A percentile compares a stretch with the other conserved stretches of the same genome.
These are phyloP conservation scores for Tolypocladium endophyticum DNA, from an alignment of 2,329 filamentous ascomycete species.

Conservation along the genomic window DNA sequence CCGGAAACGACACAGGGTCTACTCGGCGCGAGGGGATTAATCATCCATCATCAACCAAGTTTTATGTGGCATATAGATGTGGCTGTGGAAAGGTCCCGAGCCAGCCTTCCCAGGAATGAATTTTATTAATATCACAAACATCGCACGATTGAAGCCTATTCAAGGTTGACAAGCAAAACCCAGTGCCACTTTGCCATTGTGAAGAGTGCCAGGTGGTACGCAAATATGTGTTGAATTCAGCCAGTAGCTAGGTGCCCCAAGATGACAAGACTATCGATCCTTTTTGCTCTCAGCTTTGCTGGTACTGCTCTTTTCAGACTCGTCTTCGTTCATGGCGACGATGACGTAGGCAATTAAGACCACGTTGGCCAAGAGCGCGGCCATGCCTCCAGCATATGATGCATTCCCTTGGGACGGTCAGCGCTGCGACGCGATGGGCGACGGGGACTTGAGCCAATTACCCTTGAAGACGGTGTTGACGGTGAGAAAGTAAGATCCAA, in stretches of 20 bases:
- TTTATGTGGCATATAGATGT: constrained; percentile 10
- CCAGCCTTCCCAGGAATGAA: constrained; percentile 1
- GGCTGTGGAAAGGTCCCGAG: constrained; percentile 2
- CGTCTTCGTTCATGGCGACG: constrained; percentile 83
- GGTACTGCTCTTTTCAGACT: constrained; percentile 35
- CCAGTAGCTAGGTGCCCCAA: neutral
- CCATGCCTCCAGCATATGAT: constrained; percentile 74
- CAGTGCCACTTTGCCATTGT: neutral
- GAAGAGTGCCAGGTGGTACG: too few species aligned
- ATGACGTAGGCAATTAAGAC: constrained; percentile 85
- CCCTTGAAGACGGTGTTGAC: constrained; percentile 69
- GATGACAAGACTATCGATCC: constrained; percentile 22
- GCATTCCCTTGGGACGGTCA: constrained; percentile 56
- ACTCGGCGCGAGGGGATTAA: constrained; percentile 5
- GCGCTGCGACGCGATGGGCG: constrained; percentile 1
- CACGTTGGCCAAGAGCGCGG: constrained; percentile 83
- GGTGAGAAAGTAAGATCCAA: constrained; percentile 80
- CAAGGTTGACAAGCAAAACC: neutral
- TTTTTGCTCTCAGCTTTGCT: constrained; percentile 38
- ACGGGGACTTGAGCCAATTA: constrained; percentile 24
- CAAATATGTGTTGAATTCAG: neutral
- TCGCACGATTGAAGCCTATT: neutral
- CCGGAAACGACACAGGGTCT: neutral
- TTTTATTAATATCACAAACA: constrained; percentile 7
- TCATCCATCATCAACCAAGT: constrained; percentile 9